Evolutionary conservation across 805 yeast genomes (phyloP), one percentile per base, ranked within the genome.

Genomic region (Schizosaccharomyces lindneri): DNA sequence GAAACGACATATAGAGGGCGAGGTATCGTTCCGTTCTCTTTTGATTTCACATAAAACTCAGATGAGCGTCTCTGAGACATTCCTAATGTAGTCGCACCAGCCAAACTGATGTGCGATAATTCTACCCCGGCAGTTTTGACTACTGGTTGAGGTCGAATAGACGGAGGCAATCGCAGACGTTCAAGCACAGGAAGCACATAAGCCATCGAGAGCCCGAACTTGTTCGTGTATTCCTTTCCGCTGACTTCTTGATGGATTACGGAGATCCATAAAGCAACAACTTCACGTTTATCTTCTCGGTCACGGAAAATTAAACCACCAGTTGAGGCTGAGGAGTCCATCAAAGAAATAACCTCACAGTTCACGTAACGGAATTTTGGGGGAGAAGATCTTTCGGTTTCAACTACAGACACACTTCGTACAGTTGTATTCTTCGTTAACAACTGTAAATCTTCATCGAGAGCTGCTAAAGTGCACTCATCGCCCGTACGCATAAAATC

Each of bases 311-410:
- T 79, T 36, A 79, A 61, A 15, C 66, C 79, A 71, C 95, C 86
- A 64, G 84, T 87, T 55, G 80, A 79, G 59, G 86, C 79, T 60
- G 83, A 71, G 62, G 79, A 81, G 48, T 86, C 82, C 68, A 88
- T 95, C 55, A 87, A 77, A 13, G 85, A 75, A 29, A 87, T 74
- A 39, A 87, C 82, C 67, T 87, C 95, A 59, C 87, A 72, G 68
- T 87, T 87, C 2, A 89, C 83, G 4, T 88, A 95, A 68, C 95
- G 79, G 71, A 85, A 88, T 64, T 93, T 79, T 29, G 96, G 96
- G 6, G 84, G 74, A 0, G 81, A 74, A 65, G 81, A 80, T 39
- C 62, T 64, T 29, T 84, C 76, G 13, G 94, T 90, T 19, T 87
- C 78, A 68, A 81, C 83, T 57, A 84, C 75, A 3, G 90, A 80